These are phyloP conservation scores for Clonostachys solani DNA, from an alignment of 2,329 filamentous ascomycete genomes.

Conservation along the genomic window DNA sequence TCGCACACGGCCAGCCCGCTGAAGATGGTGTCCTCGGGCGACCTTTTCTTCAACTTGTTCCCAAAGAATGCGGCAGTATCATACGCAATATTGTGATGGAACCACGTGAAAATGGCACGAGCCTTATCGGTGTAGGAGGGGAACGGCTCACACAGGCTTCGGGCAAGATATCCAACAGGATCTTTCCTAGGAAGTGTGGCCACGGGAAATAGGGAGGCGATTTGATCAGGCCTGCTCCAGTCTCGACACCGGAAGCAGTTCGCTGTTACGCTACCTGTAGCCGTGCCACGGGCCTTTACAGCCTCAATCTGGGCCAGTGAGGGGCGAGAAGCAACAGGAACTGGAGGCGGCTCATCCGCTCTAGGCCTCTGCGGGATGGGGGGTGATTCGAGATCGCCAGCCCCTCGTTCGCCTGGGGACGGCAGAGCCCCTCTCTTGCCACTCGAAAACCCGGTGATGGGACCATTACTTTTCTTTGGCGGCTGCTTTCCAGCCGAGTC, in stretches of 20 bases:
- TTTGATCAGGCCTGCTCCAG: conserved; percentile 75
- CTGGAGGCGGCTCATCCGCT: conserved; percentile 40
- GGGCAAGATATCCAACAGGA: conserved; percentile 71
- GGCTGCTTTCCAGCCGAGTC: not conserved
- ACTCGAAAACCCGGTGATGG: conserved; percentile 14
- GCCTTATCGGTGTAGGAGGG: conserved; percentile 85
- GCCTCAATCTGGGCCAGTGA: conserved; percentile 46
- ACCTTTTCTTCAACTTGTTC: conserved; percentile 60
- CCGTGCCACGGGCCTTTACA: conserved; percentile 20
- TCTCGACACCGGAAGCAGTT: conserved; percentile 79
- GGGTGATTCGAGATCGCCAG: conserved; percentile 3
- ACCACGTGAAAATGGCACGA: conserved; percentile 89
- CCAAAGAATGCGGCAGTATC: conserved; percentile 77
- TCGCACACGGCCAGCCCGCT: conserved; percentile 84
- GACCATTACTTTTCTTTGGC: not conserved
- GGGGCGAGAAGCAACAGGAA: conserved; percentile 48
- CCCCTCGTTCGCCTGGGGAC: not conserved
- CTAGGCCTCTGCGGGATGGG: conserved; percentile 4
- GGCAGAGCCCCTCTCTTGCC: not conserved
- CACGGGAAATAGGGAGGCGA: conserved; percentile 74
- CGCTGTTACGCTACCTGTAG: conserved; percentile 7
- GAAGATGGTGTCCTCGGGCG: conserved; percentile 68
- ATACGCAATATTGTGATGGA: conserved; percentile 89
- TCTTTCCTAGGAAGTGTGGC: conserved; percentile 61
- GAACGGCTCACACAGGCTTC: conserved; percentile 75